Base-by-base conservation (phyloP, 164 flowering plant species). In the Liquidambar formosana region DNA sequence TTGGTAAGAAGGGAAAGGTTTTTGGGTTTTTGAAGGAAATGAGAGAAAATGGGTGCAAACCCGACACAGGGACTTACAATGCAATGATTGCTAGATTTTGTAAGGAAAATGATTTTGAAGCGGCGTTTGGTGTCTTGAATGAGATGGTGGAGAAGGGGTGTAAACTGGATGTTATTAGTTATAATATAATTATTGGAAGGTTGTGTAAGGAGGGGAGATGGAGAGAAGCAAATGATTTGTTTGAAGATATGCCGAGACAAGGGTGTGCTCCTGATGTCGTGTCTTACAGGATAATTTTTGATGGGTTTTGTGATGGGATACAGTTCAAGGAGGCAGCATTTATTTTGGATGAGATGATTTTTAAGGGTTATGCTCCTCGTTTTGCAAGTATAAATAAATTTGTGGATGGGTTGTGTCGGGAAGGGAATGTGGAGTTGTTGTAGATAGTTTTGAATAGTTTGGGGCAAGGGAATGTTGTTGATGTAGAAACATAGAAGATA, bases 271-370 rank as follows among this genome's bases (percentile, higher is more conserved):
- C 94, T 15, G 95, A 93, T 86, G 85, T 86, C 58, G 84, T 87
- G 26, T 75, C 93, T 12, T 93, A 87, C 53, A 74, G 96, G 65
- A 76, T 67, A 48, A 48, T 88, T 16, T 84, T 93, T 75, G 86
- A 83, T 72, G 91, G 90, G 57, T 80, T 88, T 28, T 75, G 81
- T 72, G 71, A 75, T 15, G 78, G 64, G 8, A 69, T 48, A 83
- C 82, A 81, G 65, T 75, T 84, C 19, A 62, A 78, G 64, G 92
- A 87, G 75, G 95, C 92, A 2, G 79, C 79, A 1, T 41, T 71
- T 21, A 25, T 89, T 76, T 81, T 91, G 81, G 89, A 86, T 72
- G 96, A 89, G 83, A 91, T 93, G 96, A 25, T 87, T 21, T 87
- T 88, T 74, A 87, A 84, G 68, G 87, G 86, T 5, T 80, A 74